phyloP scores from a whole-genome alignment of 257 asterid genomes.

The Linderniella brevidens region DNA sequence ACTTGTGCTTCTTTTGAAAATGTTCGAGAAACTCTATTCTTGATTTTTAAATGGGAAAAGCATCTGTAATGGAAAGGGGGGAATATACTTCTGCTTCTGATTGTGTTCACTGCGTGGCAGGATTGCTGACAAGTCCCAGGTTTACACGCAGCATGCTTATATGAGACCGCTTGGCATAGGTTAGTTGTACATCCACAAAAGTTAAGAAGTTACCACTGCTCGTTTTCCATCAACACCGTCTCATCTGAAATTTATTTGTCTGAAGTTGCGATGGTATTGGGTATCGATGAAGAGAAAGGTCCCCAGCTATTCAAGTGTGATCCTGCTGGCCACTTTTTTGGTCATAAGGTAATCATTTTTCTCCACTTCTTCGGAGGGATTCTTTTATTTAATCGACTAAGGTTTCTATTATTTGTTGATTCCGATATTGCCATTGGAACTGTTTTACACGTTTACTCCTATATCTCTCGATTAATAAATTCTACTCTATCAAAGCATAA shows the following conservation, averaged over 20 bases:
- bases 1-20: no score
- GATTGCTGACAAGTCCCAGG: conserved; percentile 99
- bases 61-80: no score
- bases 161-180: conserved; percentile 99
- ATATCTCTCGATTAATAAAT: no score
- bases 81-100: neutral
- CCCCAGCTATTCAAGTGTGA: conserved; percentile 97
- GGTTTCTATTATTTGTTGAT: neutral
- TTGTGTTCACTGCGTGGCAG: conserved; percentile 25
- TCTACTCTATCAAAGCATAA: no score
- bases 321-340: conserved; percentile 97
- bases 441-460: no score
- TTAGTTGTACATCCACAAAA: conserved; percentile 20
- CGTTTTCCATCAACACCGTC: neutral
- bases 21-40: no score
- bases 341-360: conserved; percentile 63
- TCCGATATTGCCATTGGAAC: neutral
- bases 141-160: conserved; percentile 95
- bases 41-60: no score
- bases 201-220: neutral
- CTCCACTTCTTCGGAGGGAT: neutral
- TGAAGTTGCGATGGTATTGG: conserved; percentile 91
- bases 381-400: neutral
- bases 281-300: conserved; percentile 82
- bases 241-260: neutral